Evolutionary conservation across 768 basidiomycete genomes (phyloP).

Genomic region (Tulasnella sp.): DNA sequence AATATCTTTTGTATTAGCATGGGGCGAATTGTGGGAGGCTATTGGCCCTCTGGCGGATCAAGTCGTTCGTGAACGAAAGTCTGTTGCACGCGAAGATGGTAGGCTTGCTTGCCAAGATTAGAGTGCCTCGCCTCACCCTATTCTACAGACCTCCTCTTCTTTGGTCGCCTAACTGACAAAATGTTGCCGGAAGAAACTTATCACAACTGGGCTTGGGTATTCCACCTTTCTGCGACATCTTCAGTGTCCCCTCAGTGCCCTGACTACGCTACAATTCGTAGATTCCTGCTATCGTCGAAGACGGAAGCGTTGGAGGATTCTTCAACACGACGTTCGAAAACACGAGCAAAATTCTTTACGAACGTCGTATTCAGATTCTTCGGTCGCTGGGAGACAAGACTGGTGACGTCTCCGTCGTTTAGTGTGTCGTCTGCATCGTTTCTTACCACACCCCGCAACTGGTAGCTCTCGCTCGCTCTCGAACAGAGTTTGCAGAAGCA

Average conservation of each 20-base stretch:
- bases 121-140: not conserved
- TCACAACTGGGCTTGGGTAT: slow-evolving; percentile 23
- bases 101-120: not conserved
- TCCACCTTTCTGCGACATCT: not conserved
- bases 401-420: not conserved
- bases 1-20: too few relatives aligned
- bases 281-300: slow-evolving; percentile 30
- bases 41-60: slow-evolving; percentile 29
- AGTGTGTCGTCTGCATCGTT: not conserved
- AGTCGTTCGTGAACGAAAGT: slow-evolving; percentile 29
- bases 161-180: slow-evolving; percentile 30
- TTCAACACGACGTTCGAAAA: slow-evolving; percentile 32
- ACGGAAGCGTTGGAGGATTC: slow-evolving; percentile 31
- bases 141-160: slow-evolving; percentile 30
- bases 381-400: slow-evolving; percentile 29
- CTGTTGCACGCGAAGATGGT: slow-evolving; percentile 31
- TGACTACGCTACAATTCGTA: too few relatives aligned
- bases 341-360: slow-evolving; percentile 32
- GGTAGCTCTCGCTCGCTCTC: slow-evolving; percentile 13
- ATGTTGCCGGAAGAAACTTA: slow-evolving; percentile 33
- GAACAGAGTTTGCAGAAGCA: slow-evolving; percentile 17
- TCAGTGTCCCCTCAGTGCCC: too few relatives aligned
- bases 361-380: slow-evolving; percentile 30
- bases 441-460: not conserved
- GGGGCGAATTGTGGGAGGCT: slow-evolving; percentile 33